Evolutionary conservation across 768 basidiomycete species (phyloP).

Genomic region (Auricularia auricula-judae): DNA sequence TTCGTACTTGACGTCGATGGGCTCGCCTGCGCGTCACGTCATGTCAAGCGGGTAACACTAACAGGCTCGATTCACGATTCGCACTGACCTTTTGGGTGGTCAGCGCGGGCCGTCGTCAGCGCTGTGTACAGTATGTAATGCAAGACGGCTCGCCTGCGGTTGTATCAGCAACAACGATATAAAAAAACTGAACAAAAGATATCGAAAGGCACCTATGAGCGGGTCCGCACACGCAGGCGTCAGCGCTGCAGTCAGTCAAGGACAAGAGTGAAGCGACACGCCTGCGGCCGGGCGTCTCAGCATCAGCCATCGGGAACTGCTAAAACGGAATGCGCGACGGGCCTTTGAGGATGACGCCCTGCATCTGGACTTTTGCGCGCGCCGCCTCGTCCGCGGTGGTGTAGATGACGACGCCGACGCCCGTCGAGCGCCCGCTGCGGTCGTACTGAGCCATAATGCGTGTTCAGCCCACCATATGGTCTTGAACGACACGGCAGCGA

Average conservation of each 20-base stretch:
- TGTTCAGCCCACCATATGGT: slow-evolving; percentile 27
- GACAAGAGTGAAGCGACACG: no score
- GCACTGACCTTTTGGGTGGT: no score
- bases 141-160: no score
- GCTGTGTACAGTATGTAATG: no score
- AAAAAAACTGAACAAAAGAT: no score
- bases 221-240: no score
- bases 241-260: no score
- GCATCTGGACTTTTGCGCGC: slow-evolving; percentile 71
- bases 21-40: slow-evolving; percentile 42
- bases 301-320: not conserved
- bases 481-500: slow-evolving; percentile 30
- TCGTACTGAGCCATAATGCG: slow-evolving; percentile 62
- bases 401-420: slow-evolving; percentile 69
- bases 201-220: no score
- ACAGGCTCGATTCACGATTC: no score
- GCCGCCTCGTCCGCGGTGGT: slow-evolving; percentile 72
- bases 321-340: not conserved
- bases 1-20: slow-evolving; percentile 62
- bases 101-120: no score
- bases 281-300: not conserved
- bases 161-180: no score
- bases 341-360: slow-evolving; percentile 88
- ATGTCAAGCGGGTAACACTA: no score
- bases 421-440: slow-evolving; percentile 85